Base-by-base conservation (phyloP, 257 asterid species). In the Nicotiana tabacum region DNA sequence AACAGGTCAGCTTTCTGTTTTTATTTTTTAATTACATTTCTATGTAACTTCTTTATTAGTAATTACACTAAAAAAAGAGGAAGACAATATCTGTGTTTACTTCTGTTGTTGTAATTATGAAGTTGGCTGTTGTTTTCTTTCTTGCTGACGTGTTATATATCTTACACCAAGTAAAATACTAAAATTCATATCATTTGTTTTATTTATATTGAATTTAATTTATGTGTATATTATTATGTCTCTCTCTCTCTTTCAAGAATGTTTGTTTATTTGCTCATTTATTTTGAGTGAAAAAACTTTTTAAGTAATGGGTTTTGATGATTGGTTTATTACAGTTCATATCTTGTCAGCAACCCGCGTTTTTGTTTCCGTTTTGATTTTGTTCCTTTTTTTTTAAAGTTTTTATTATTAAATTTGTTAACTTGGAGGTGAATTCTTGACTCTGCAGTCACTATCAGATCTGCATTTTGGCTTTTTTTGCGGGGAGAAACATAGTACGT, bases 261-360 rank as follows among this genome's bases (percentile, higher is more conserved):
- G 90, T 82, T 83, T 77, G 86, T 46, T 35, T 68, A 29, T 51
- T 18, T 33, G 30, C 46, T 29, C 58, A 6, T n/a, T 51, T 13
- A 32, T 57, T 74, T 29, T 21, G 48, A 43, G 2, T 15, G 6
- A 16, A 1, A 5, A 0, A 70, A 10, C 30, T 37, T 30, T 30
- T 81, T 10, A 68, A 66, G 66, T 78, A 79, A 55, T 81, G 53
- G 85, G 68, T 61, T 29, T 83, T 67, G 76, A 80, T 82, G 68
- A 83, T 77, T 85, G 80, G 77, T 37, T 56, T 27, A 57, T 88
- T 87, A 83, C 89, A 85, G 88, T 88, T 91, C 94, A 91, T 85
- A 74, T 86, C 81, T 84, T 85, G 92, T 91, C 97, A 91, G 88
- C 90, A 91, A 89, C 85, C 91, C 94, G 96, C 90, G 97, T 92